Evolutionary conservation across 2,329 filamentous ascomycete species (phyloP).

Genomic region (Simplicillium sp.): DNA sequence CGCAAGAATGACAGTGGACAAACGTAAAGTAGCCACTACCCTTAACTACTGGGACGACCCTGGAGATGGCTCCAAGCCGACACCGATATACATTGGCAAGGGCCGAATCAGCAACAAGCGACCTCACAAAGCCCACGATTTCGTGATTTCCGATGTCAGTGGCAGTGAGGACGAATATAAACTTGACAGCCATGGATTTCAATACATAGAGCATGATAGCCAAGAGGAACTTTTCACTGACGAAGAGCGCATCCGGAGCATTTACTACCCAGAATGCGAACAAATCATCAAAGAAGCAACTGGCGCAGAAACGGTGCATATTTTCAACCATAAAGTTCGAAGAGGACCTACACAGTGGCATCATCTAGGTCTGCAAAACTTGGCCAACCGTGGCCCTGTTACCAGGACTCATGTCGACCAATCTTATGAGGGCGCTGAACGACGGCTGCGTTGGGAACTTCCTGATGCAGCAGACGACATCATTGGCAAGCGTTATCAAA

Average conservation of each 20-base stretch:
- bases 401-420: constrained; percentile 41
- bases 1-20: constrained; percentile 4
- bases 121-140: constrained; percentile 28
- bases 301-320: constrained; percentile 46
- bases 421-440: constrained; percentile 32
- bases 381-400: constrained; percentile 39
- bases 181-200: constrained; percentile 32
- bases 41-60: constrained; percentile 31
- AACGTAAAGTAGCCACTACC: constrained; percentile 21
- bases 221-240: constrained; percentile 29
- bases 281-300: constrained; percentile 52
- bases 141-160: constrained; percentile 28
- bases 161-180: constrained; percentile 28
- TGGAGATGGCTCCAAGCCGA: constrained; percentile 30
- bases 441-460: constrained; percentile 25
- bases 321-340: constrained; percentile 70
- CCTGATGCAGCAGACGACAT: constrained; percentile 30
- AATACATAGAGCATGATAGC: constrained; percentile 21
- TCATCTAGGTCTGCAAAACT: constrained; percentile 54
- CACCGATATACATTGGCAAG: constrained; percentile 21
- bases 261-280: constrained; percentile 67
- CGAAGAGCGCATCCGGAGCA: constrained; percentile 47
- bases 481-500: constrained; percentile 33
- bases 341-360: constrained; percentile 45
- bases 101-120: constrained; percentile 18